Percentiles rank a stretch among this genome's conserved stretches.
Conservation (phyloP, 345 rosid species). For the Rubroshorea leprosula region DNA sequence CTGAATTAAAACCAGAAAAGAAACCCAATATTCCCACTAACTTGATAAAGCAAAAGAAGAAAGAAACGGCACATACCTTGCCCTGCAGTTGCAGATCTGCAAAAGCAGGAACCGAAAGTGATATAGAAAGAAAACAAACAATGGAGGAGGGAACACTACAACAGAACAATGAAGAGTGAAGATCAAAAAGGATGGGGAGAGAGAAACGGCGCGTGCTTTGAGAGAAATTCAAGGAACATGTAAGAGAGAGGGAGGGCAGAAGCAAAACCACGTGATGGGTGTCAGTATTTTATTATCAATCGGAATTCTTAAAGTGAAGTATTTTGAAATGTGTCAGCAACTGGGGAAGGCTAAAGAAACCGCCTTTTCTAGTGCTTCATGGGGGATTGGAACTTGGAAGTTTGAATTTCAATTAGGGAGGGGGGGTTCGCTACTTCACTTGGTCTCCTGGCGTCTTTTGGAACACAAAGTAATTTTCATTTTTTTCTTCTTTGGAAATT, state of each 20-base stretch:
- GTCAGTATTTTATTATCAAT: constrained; percentile 35
- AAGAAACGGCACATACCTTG: constrained; percentile 28
- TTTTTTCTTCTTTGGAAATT: too few relatives aligned
- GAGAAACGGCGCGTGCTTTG: constrained; percentile 39
- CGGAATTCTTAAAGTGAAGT: too few relatives aligned
- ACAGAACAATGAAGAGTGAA: too few relatives aligned
- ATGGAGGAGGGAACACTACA: neutral
- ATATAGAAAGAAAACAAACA: constrained; percentile 16
- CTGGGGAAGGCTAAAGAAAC: too few relatives aligned
- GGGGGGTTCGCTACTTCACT: too few relatives aligned
- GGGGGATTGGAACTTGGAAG: too few relatives aligned
- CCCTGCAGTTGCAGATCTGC: constrained; percentile 43
- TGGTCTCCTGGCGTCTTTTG: too few relatives aligned
- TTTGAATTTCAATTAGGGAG: too few relatives aligned
- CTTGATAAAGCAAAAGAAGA: constrained; percentile 9
- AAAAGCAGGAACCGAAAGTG: constrained; percentile 25
- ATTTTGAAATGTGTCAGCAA: too few relatives aligned
- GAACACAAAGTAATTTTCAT: too few relatives aligned
- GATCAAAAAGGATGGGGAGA: constrained; percentile 5
- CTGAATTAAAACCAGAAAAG: neutral
- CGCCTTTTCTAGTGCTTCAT: too few relatives aligned
- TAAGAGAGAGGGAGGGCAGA: constrained; percentile 13
- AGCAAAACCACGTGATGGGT: constrained; percentile 51
- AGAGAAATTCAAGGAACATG: constrained; percentile 11
- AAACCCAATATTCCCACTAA: constrained; percentile 2